A percentile compares a stretch with the other conserved stretches of the same genome.
These are phyloP conservation scores for Trichosphaerium sp. DNA, from an alignment of 78 protist species.

Conservation along the genomic window DNA sequence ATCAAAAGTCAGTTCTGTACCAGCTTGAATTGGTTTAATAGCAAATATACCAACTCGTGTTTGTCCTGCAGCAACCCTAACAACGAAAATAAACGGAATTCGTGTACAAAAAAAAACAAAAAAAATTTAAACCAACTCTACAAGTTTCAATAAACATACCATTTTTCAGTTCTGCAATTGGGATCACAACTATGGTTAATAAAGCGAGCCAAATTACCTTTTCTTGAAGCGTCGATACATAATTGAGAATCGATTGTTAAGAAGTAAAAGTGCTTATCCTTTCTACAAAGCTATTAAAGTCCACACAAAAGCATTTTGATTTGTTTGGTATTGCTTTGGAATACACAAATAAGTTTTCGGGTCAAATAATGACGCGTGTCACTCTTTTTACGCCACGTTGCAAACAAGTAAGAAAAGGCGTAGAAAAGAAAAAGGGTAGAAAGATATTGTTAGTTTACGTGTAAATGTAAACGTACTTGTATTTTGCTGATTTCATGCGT, in stretches of 20 bases:
- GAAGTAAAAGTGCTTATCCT: conserved; percentile 50
- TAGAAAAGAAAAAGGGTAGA: conserved; percentile 2
- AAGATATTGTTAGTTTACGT: not conserved
- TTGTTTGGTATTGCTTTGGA: not conserved
- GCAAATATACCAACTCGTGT: conserved; percentile 65
- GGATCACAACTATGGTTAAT: conserved; percentile 70
- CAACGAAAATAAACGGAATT: no score
- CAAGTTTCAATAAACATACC: conserved; percentile 8
- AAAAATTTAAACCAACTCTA: not conserved
- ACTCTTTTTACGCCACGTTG: not conserved
- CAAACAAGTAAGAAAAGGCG: not conserved
- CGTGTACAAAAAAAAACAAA: no score
- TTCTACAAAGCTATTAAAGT: not conserved
- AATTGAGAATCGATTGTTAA: conserved; percentile 23
- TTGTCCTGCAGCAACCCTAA: conserved; percentile 43
- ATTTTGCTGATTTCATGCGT: conserved; percentile 8
- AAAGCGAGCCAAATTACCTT: conserved; percentile 57
- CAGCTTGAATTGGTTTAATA: conserved; percentile 10
- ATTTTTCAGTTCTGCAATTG: conserved; percentile 60
- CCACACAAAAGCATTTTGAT: not conserved
- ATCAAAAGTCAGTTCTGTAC: conserved; percentile 66
- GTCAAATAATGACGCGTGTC: not conserved
- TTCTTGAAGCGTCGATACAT: conserved; percentile 47
- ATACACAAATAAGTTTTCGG: not conserved
- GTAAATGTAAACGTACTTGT: not conserved